Conservation (phyloP, 78 protist species). For the Salpingoeca rosetta region DNA sequence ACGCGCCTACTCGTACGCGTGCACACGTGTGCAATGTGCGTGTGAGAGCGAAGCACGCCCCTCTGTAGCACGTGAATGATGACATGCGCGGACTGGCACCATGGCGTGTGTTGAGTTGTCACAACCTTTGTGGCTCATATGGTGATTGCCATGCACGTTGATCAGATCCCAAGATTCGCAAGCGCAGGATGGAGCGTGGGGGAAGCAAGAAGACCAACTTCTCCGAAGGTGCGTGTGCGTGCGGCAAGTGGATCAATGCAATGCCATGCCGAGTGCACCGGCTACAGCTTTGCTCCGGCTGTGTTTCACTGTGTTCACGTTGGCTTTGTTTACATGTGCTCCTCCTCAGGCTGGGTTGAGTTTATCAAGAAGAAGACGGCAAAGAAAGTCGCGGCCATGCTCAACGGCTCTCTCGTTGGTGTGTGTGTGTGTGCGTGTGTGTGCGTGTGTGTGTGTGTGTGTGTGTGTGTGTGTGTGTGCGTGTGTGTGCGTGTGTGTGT, state of each 20-base stretch:
- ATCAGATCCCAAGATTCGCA: not conserved
- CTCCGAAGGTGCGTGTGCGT: conserved; percentile 34
- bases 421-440: not conserved
- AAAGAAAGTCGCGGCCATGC: conserved; percentile 33
- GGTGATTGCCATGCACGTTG: not conserved
- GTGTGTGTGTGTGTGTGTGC: not conserved
- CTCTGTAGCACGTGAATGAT: not conserved
- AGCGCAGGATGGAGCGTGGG: conserved; percentile 13
- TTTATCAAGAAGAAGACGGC: conserved; percentile 60
- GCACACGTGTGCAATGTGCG: not conserved
- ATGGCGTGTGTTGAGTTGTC: not conserved
- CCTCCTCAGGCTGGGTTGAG: conserved; percentile 65
- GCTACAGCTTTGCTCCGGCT: no score
- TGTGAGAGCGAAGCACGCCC: not conserved
- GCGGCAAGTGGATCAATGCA: no score
- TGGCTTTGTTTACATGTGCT: not conserved
- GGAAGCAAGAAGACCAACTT: conserved; percentile 48
- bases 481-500: conserved; percentile 4
- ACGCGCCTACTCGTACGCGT: not conserved
- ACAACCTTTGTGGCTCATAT: not conserved
- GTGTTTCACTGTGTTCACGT: not conserved
- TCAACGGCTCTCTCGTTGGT: conserved; percentile 44
- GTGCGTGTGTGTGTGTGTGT: not conserved
- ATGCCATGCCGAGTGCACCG: no score
- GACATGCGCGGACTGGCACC: not conserved